phyloP scores from a whole-genome alignment of 768 basidiomycete species.

The Clavaria fumosa region DNA sequence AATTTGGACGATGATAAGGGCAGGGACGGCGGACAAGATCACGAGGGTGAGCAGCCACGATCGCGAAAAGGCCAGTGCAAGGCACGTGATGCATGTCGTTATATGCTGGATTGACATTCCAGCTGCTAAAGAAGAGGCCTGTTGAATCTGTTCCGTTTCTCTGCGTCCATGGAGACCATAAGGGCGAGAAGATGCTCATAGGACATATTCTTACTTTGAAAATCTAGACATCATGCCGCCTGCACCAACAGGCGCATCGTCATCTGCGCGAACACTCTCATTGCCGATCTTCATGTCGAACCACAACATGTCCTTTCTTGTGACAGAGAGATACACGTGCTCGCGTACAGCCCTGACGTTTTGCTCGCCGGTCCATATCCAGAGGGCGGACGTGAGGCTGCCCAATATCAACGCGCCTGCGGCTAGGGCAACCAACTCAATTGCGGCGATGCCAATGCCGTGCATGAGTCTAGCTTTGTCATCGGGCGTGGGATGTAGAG shows the following conservation, averaged over 20 bases:
- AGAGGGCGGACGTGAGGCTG: conserved; percentile 60
- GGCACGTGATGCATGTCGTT: conserved; percentile 62
- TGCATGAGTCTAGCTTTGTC: conserved; percentile 38
- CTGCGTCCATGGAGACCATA: conserved; percentile 24
- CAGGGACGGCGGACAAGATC: conserved; percentile 79
- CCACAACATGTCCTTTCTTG: conserved; percentile 67
- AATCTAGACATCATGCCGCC: no score
- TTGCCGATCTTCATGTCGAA: conserved; percentile 68
- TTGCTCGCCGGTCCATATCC: conserved; percentile 81
- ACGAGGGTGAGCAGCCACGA: conserved; percentile 81
- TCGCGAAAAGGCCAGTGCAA: conserved; percentile 67
- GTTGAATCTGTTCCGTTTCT: conserved; percentile 88
- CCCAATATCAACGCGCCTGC: conserved; percentile 53
- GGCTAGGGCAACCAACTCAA: conserved; percentile 54
- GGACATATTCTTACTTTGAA: no score
- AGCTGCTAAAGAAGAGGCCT: conserved; percentile 65
- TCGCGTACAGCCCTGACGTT: conserved; percentile 55
- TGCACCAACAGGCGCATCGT: conserved; percentile 35
- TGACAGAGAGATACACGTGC: conserved; percentile 53
- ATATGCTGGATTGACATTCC: conserved; percentile 72
- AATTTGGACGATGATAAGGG: conserved; percentile 62
- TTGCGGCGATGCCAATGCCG: conserved; percentile 41
- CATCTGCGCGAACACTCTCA: conserved; percentile 29
- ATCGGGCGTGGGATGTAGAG: conserved; percentile 18
- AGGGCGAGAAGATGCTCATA: background rate